Conservation (phyloP, 208 protist genomes). For the Leishmania braziliensis region DNA sequence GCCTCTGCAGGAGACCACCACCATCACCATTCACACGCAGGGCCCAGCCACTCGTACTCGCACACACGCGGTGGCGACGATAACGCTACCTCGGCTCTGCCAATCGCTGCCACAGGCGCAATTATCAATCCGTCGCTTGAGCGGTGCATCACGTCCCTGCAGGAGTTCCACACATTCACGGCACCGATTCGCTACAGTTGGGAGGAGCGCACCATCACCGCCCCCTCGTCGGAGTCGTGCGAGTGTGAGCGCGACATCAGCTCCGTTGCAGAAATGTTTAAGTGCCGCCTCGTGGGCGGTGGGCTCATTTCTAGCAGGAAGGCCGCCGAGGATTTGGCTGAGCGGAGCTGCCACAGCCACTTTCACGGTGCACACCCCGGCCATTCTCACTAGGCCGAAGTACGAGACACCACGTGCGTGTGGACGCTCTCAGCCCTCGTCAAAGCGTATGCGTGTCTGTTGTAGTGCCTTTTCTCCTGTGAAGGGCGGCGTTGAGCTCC, state of each 20-base stretch:
- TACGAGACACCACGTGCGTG: neutral
- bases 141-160: constrained; percentile 38
- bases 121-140: constrained; percentile 61
- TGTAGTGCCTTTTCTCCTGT: neutral
- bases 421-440: neutral
- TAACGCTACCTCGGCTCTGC: neutral
- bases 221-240: constrained; percentile 28
- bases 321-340: neutral
- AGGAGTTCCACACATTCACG: constrained; percentile 60
- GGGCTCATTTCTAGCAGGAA: neutral
- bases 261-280: constrained; percentile 61
- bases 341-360: constrained; percentile 3
- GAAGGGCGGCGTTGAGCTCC: neutral
- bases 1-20: neutral
- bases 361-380: constrained; percentile 2
- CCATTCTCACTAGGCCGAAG: neutral
- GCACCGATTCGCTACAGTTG: constrained; percentile 60
- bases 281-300: constrained; percentile 20
- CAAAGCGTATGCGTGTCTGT: neutral
- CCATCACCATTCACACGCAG: neutral
- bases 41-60: neutral
- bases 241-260: constrained; percentile 72
- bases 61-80: constrained; percentile 4
- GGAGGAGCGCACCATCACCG: constrained; percentile 48
- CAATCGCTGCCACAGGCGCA: constrained; percentile 34